These are phyloP conservation scores for Tulasnella calospora DNA, from an alignment of 768 basidiomycete species.

Conservation along the genomic window DNA sequence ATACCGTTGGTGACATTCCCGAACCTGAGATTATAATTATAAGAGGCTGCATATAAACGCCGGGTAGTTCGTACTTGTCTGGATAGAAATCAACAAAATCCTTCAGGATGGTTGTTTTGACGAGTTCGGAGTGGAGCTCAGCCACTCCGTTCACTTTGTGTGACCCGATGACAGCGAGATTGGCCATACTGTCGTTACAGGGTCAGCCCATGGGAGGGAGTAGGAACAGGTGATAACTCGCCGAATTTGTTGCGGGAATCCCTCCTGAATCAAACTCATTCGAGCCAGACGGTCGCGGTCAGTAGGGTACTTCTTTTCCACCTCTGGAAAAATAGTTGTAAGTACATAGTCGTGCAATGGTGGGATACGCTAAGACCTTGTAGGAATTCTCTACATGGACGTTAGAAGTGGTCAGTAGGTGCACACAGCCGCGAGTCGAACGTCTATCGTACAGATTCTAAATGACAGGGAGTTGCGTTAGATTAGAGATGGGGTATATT, in stretches of 20 bases:
- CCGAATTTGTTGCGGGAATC: conserved; percentile 38
- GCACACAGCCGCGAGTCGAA: conserved; percentile 31
- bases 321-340: conserved; percentile 54
- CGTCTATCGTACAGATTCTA: conserved; percentile 43
- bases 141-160: conserved; percentile 94
- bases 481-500: not conserved
- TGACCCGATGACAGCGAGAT: conserved; percentile 59
- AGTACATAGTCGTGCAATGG: not conserved
- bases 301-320: conserved; percentile 84
- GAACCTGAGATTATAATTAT: conserved; percentile 44
- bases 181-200: conserved; percentile 73
- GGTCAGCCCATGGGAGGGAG: conserved; percentile 53
- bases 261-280: conserved; percentile 82
- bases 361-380: conserved; percentile 45
- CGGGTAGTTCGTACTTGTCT: conserved; percentile 52
- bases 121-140: conserved; percentile 88
- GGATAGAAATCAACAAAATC: conserved; percentile 92
- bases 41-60: conserved; percentile 35
- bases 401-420: conserved; percentile 5
- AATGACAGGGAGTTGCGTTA: not conserved
- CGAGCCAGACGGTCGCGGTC: conserved; percentile 73
- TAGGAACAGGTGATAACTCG: conserved; percentile 30
- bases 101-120: conserved; percentile 42
- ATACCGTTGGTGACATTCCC: conserved; percentile 94
- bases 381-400: conserved; percentile 52